Evolutionary conservation across 306 rosid genomes (phyloP), one percentile per base, ranked within the genome.

Genomic region (Gillenia trifoliata): DNA sequence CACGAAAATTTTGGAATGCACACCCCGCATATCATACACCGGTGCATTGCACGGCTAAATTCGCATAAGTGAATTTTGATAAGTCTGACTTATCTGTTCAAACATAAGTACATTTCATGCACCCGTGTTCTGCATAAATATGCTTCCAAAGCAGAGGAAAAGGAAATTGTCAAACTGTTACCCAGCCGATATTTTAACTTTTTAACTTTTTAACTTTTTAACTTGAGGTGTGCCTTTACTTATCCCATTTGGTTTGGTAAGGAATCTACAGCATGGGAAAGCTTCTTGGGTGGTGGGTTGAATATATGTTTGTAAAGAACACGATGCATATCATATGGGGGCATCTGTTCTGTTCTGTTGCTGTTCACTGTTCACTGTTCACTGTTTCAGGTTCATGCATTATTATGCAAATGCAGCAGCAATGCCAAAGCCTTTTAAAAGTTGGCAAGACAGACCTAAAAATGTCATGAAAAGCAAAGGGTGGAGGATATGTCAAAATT

Each of bases 361-460:
- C 17, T 59, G 60, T 55, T n/a, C 26, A 22, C 60, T 19, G 64
- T 16, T 23, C n/a, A n/a, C 17, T 59, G 60, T 55, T n/a, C 26
- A 22, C 60, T 19, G 64, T 16, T 23, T 61, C 66, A 13, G 66
- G 67, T 59, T 57, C 67, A 38, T 57, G 76, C 76, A 55, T 29
- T 4, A 55, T 45, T 45, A 17, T 45, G 52, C 52, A 15, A 16
- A 45, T 28, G 13, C 55, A 57, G 13, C 40, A 57, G 47, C 20
- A 28, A 40, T 25, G 23, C 55, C 66, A 64, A 64, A 19, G 43
- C 45, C 68, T 64, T 64, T 36, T 15, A 45, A 38, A 38, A 56
- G 75, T 33, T 16, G 75, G 33, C 38, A 71, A 38, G 66, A 23
- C 38, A 7, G 66, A 16, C 55, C 55, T 38, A 5, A 40, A 59